phyloP scores from a whole-genome alignment of 2,329 filamentous ascomycete genomes.

The Aureobasidium sp. region DNA sequence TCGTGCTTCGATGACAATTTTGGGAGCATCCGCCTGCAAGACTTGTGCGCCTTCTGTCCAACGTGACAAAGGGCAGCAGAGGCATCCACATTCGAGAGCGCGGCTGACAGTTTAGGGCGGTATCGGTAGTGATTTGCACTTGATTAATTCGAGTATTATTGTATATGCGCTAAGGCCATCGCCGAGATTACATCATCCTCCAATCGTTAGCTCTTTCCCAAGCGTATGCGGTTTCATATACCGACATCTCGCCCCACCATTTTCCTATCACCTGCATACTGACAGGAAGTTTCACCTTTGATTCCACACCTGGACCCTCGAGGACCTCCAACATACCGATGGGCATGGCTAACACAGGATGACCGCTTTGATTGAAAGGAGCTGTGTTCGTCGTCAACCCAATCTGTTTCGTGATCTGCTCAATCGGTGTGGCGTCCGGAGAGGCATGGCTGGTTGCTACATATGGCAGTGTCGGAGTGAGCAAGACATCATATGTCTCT shows the following conservation, averaged over 20 bases:
- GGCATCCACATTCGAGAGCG: too few relatives aligned
- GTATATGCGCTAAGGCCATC: not conserved
- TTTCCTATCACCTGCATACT: constrained; percentile 63
- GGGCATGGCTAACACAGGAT: constrained; percentile 61
- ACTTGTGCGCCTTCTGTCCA: too few relatives aligned
- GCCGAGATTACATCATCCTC: constrained; percentile 34
- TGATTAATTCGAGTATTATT: too few relatives aligned
- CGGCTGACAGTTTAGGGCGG: too few relatives aligned
- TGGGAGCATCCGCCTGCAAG: too few relatives aligned
- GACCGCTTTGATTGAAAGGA: constrained; percentile 63
- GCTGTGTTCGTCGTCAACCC: constrained; percentile 64
- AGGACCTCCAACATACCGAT: constrained; percentile 51
- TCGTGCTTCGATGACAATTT: too few relatives aligned
- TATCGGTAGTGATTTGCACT: too few relatives aligned
- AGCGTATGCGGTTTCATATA: constrained; percentile 50
- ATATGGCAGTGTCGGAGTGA: constrained; percentile 57
- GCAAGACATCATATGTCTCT: constrained; percentile 47
- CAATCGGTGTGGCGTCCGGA: constrained; percentile 43
- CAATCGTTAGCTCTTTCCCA: constrained; percentile 56
- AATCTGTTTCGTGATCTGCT: constrained; percentile 57
- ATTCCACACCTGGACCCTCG: constrained; percentile 38
- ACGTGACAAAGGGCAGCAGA: too few relatives aligned
- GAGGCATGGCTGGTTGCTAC: constrained; percentile 51
- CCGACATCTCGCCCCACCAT: constrained; percentile 55
- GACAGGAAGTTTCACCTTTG: constrained; percentile 48